A percentile compares a stretch with the other conserved stretches of the same genome.
Conservation (phyloP, 768 basidiomycete genomes). For the Mycena metata region DNA sequence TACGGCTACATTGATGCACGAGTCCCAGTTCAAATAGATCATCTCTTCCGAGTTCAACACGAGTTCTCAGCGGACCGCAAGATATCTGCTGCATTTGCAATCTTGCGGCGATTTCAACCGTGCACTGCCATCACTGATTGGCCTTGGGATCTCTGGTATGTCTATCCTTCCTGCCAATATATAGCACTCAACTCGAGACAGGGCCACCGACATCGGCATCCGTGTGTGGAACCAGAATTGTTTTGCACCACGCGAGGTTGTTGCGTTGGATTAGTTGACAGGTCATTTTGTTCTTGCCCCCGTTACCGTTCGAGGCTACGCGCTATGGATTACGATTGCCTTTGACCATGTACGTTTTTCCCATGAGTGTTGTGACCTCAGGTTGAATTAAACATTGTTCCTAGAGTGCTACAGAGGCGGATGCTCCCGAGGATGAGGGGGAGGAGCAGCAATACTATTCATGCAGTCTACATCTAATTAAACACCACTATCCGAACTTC, state of each 20-base stretch:
- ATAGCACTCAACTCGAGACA: too few relatives aligned
- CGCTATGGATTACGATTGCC: constrained; percentile 40
- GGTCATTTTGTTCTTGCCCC: constrained; percentile 36
- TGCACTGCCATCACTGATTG: not conserved
- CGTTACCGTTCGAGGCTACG: constrained; percentile 5
- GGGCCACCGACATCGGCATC: constrained; percentile 36
- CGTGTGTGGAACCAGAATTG: constrained; percentile 24
- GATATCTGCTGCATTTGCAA: constrained; percentile 7
- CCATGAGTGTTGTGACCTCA: too few relatives aligned
- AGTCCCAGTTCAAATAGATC: constrained; percentile 30
- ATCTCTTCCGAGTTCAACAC: constrained; percentile 27
- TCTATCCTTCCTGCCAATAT: too few relatives aligned
- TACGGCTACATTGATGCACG: constrained; percentile 37
- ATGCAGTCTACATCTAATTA: too few relatives aligned
- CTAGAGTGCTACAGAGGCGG: constrained; percentile 5
- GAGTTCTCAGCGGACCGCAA: not conserved
- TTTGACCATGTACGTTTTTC: constrained; percentile 38
- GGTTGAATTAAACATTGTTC: not conserved
- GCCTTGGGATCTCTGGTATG: constrained; percentile 35
- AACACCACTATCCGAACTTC: too few relatives aligned
- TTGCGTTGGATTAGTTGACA: constrained; percentile 19
- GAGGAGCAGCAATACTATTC: too few relatives aligned
- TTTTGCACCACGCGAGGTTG: constrained; percentile 12
- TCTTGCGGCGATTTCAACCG: constrained; percentile 25
- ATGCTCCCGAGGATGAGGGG: not conserved